Percentiles rank a stretch among this genome's conserved stretches.
phyloP scores from a whole-genome alignment of 306 rosid species.

The Prunus persica region Prunus_persica_NCBIv2 NC_034014.1:275001-275500 shows the following conservation, averaged over 20 bases:
- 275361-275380: constrained; percentile 91
- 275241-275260: constrained; percentile 71
- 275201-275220: constrained; percentile 87
- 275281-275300: background rate
- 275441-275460: constrained; percentile 36
- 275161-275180: constrained; percentile 44
- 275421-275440: constrained; percentile 98
- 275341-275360: constrained; percentile 78
- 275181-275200: constrained; percentile 91
- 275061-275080: constrained; percentile 28
- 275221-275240: constrained; percentile 94
- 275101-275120: background rate
- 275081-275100: background rate
- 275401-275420: constrained; percentile 78
- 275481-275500: background rate
- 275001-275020: constrained; percentile 87
- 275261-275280: constrained; percentile 9
- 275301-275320: constrained; percentile 3
- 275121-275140: background rate
- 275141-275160: background rate
- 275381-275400: constrained; percentile 84
- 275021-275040: constrained; percentile 97
- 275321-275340: background rate
- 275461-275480: background rate
- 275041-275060: constrained; percentile 78